Conservation (phyloP, 2,329 filamentous ascomycete genomes). For the Fusarium clavum region DNA sequence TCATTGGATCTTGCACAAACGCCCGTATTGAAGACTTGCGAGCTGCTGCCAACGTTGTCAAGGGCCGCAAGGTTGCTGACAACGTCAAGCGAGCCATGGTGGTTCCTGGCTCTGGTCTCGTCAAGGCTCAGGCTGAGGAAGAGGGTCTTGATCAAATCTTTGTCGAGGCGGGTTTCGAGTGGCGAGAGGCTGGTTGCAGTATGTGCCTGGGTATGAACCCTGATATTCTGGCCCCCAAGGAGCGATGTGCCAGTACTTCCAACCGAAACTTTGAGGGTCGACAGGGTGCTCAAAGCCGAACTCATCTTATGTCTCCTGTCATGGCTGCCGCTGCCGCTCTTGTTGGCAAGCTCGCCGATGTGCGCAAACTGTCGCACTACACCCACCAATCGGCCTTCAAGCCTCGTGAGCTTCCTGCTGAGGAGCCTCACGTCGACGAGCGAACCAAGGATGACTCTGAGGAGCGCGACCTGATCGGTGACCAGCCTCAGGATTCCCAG, state of each 20-base stretch:
- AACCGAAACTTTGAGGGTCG: constrained; percentile 98
- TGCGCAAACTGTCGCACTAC: constrained; percentile 79
- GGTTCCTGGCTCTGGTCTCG: constrained; percentile 92
- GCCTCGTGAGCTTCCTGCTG: constrained; percentile 58
- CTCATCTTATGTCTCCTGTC: constrained; percentile 95
- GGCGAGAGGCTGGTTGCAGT: constrained; percentile 97
- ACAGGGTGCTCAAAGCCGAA: constrained; percentile 90
- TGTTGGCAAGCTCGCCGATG: constrained; percentile 90
- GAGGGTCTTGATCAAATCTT: constrained; percentile 97
- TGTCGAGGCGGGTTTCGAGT: constrained; percentile 91
- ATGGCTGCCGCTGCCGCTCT: constrained; percentile 96
- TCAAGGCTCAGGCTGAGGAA: constrained; percentile 90
- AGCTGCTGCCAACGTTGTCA: constrained; percentile 85
- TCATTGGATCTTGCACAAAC: constrained; percentile 98
- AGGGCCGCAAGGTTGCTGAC: constrained; percentile 85
- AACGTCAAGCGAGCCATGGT: constrained; percentile 97
- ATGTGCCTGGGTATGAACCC: constrained; percentile 99
- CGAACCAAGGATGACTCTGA: constrained; percentile 62
- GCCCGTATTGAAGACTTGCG: constrained; percentile 95
- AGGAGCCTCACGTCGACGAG: constrained; percentile 65
- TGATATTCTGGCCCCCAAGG: constrained; percentile 90
- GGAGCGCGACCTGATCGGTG: constrained; percentile 65
- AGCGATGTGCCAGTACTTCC: constrained; percentile 94
- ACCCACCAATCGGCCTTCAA: constrained; percentile 70
- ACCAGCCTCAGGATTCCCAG: constrained; percentile 72